Percentiles rank a stretch among this genome's conserved stretches.
These are phyloP conservation scores for Colletotrichum sp. DNA, from an alignment of 2,329 filamentous ascomycete genomes.

Conservation along the genomic window DNA sequence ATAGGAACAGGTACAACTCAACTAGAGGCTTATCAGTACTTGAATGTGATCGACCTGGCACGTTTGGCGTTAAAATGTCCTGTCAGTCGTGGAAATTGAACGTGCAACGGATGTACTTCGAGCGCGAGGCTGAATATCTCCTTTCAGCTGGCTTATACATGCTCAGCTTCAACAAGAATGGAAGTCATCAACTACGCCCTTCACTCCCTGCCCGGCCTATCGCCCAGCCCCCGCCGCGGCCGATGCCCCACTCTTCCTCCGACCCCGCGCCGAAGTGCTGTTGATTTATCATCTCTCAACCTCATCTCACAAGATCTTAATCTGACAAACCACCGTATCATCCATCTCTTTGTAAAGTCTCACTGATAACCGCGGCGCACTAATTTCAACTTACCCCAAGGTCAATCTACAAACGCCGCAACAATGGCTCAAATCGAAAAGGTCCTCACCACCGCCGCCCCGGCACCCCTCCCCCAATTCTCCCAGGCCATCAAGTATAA, in stretches of 20 bases:
- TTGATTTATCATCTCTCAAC: not conserved
- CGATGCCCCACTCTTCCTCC: not conserved
- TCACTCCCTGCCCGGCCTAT: not conserved
- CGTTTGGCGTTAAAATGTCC: too few relatives aligned
- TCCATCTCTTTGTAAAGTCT: not conserved
- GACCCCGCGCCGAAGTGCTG: conserved; percentile 4
- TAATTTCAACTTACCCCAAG: too few relatives aligned
- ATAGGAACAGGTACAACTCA: too few relatives aligned
- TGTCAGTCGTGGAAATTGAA: too few relatives aligned
- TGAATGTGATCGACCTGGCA: too few relatives aligned
- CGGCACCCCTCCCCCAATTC: conserved; percentile 56
- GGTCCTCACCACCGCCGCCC: conserved; percentile 28
- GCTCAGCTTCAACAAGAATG: too few relatives aligned
- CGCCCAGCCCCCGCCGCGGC: not conserved
- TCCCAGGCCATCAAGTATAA: conserved; percentile 67
- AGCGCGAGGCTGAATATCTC: too few relatives aligned
- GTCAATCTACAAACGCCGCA: not conserved
- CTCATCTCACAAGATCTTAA: not conserved
- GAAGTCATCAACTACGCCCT: not conserved
- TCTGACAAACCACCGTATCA: not conserved
- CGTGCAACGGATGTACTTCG: too few relatives aligned
- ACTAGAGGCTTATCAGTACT: too few relatives aligned
- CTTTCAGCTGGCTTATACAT: too few relatives aligned
- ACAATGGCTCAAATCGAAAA: conserved; percentile 14
- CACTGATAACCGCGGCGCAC: fast-evolving